These are phyloP conservation scores for Pyronema domesticum DNA, from an alignment of 495 filamentous ascomycete species.

Conservation along the genomic window DNA sequence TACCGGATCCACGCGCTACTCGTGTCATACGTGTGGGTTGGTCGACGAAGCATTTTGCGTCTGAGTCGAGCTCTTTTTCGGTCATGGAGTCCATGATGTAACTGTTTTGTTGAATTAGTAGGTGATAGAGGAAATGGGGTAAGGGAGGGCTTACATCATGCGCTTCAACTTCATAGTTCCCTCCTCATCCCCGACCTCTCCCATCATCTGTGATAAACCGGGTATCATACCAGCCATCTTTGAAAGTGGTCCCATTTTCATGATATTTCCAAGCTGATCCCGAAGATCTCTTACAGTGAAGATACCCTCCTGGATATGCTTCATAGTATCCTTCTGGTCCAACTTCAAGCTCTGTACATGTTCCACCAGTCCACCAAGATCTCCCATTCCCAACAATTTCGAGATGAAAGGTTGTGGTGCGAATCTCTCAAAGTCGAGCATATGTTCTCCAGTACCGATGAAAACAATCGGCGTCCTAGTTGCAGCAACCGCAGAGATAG, in stretches of 20 bases:
- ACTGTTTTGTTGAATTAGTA: slow-evolving; percentile 8
- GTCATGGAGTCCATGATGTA: slow-evolving; percentile 99
- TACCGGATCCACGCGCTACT: slow-evolving; percentile 75
- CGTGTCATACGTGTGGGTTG: slow-evolving; percentile 89
- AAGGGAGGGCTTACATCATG: slow-evolving; percentile 43
- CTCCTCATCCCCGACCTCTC: slow-evolving; percentile 91
- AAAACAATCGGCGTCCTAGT: slow-evolving; percentile 95
- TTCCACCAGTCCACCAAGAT: slow-evolving; percentile 87
- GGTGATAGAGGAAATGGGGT: neutral
- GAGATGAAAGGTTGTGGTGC: slow-evolving; percentile 75
- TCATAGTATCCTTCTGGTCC: slow-evolving; percentile 96
- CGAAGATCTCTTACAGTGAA: slow-evolving; percentile 90
- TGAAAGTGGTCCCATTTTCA: slow-evolving; percentile 96
- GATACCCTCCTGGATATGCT: slow-evolving; percentile 89
- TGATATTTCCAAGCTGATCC: slow-evolving; percentile 90
- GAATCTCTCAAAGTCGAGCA: slow-evolving; percentile 88
- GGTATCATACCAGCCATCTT: slow-evolving; percentile 99
- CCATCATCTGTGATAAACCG: slow-evolving; percentile 78
- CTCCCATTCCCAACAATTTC: slow-evolving; percentile 91
- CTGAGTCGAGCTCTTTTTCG: slow-evolving; percentile 76
- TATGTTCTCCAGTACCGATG: slow-evolving; percentile 91
- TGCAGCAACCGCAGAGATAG: slow-evolving; percentile 94
- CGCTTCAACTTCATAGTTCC: slow-evolving; percentile 79
- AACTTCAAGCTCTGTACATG: slow-evolving; percentile 94
- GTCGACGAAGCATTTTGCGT: slow-evolving; percentile 85